Evolutionary conservation across 805 yeast genomes (phyloP).

Genomic region (Saccharomycopsis schoenii): DNA sequence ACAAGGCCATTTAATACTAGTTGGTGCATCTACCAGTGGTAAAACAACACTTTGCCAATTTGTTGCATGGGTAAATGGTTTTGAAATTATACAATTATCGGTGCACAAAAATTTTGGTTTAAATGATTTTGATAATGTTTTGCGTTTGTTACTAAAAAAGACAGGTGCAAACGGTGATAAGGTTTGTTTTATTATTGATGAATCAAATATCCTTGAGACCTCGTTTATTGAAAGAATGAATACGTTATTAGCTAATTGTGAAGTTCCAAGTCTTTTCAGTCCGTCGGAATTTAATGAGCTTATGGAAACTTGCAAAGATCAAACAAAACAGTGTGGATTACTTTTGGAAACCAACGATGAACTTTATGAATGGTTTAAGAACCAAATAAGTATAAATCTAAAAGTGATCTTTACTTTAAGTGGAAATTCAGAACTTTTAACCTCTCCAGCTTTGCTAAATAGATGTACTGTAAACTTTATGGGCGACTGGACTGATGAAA

Average conservation of each 20-base stretch:
- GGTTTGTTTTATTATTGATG: conserved; percentile 69
- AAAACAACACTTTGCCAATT: conserved; percentile 67
- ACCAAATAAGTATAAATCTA: conserved; percentile 55
- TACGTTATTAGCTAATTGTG: conserved; percentile 86
- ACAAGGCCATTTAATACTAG: conserved; percentile 83
- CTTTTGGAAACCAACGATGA: conserved; percentile 61
- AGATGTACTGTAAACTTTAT: conserved; percentile 84
- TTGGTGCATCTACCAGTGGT: conserved; percentile 79
- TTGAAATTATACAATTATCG: conserved; percentile 46
- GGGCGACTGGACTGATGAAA: conserved; percentile 63
- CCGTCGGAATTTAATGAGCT: conserved; percentile 55
- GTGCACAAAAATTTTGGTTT: conserved; percentile 47
- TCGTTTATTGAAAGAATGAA: conserved; percentile 87
- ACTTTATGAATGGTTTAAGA: conserved; percentile 62
- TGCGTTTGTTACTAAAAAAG: conserved; percentile 43
- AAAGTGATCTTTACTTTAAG: conserved; percentile 73
- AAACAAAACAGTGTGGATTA: conserved; percentile 49
- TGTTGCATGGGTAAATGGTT: conserved; percentile 88
- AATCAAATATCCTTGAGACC: conserved; percentile 64
- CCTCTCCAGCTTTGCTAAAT: conserved; percentile 85
- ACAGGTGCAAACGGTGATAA: conserved; percentile 49
- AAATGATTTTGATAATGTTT: conserved; percentile 54
- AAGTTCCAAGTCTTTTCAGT: conserved; percentile 79
- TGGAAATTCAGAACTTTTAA: conserved; percentile 37
- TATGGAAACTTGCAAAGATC: conserved; percentile 45